phyloP scores from a whole-genome alignment of 371 early-diverging fungal genomes.

The Circinella umbellata region DNA sequence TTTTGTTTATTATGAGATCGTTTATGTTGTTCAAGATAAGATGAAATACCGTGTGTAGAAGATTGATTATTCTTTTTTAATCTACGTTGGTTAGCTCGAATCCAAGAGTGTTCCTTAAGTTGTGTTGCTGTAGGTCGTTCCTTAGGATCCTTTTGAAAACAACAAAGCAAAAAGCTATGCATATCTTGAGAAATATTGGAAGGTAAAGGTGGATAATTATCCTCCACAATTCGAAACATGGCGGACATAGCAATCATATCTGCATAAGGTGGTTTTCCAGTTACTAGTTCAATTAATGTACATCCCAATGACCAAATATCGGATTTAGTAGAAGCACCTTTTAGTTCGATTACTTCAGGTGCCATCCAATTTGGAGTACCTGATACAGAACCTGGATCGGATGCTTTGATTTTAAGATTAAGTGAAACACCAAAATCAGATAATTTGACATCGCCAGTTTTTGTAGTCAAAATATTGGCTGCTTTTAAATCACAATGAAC shows the following conservation, averaged over 20 bases:
- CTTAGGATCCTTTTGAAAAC: conserved; percentile 82
- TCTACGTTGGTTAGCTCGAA: conserved; percentile 47
- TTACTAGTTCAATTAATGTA: conserved; percentile 86
- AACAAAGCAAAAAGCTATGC: conserved; percentile 71
- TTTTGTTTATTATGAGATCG: conserved; percentile 1
- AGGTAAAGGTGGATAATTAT: conserved; percentile 83
- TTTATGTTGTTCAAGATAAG: conserved; percentile 12
- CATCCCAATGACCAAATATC: conserved; percentile 96
- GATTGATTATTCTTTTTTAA: conserved; percentile 16
- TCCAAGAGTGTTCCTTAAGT: conserved; percentile 78
- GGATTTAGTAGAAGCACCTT: conserved; percentile 79
- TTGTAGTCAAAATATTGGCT: conserved; percentile 93
- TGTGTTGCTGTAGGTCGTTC: conserved; percentile 72
- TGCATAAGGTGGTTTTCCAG: conserved; percentile 87
- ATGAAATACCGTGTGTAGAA: conserved; percentile 8
- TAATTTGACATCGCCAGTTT: conserved; percentile 90
- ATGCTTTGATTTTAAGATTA: conserved; percentile 72
- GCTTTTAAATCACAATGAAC: conserved; percentile 97
- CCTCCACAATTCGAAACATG: conserved; percentile 90
- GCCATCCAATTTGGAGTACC: conserved; percentile 99
- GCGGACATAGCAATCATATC: conserved; percentile 83
- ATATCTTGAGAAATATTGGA: conserved; percentile 78
- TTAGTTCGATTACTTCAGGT: conserved; percentile 92
- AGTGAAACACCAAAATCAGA: conserved; percentile 96
- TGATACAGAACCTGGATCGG: conserved; percentile 73